phyloP scores from a whole-genome alignment of 768 basidiomycete species.

The Fistulinella prunicolor region DNA sequence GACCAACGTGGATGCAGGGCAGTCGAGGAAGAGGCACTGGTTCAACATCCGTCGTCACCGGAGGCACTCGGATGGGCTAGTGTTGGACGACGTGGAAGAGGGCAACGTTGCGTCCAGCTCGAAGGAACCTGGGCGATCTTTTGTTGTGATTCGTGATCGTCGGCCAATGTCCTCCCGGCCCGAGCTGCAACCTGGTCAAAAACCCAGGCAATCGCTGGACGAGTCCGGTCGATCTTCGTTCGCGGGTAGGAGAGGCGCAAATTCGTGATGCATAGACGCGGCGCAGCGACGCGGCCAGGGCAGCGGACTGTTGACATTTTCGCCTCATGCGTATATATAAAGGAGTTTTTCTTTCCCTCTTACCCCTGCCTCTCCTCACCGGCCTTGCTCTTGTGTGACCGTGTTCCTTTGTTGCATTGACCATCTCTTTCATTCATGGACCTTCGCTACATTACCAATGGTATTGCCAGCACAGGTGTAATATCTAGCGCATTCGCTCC shows the following conservation, averaged over 20 bases:
- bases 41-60: conserved; percentile 59
- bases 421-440: conserved; percentile 11
- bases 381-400: conserved; percentile 3
- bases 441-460: conserved; percentile 24
- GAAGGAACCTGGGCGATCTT: conserved; percentile 49
- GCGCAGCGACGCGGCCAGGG: not conserved
- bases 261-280: conserved; percentile 19
- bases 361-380: not conserved
- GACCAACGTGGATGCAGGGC: conserved; percentile 40
- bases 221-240: conserved; percentile 30
- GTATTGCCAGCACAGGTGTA: conserved; percentile 27
- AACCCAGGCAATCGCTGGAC: conserved; percentile 29
- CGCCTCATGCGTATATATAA: not conserved
- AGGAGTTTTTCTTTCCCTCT: not conserved
- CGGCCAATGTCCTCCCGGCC: conserved; percentile 36
- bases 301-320: conserved; percentile 10
- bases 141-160: conserved; percentile 67
- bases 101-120: conserved; percentile 29
- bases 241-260: conserved; percentile 25
- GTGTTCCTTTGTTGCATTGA: conserved; percentile 18
- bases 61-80: conserved; percentile 55
- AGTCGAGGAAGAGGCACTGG: conserved; percentile 68
- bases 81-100: conserved; percentile 26
- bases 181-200: conserved; percentile 20
- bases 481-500: conserved; percentile 19